phyloP scores from a whole-genome alignment of 2,329 filamentous ascomycete species.

The Pezicula radicicola region DNA sequence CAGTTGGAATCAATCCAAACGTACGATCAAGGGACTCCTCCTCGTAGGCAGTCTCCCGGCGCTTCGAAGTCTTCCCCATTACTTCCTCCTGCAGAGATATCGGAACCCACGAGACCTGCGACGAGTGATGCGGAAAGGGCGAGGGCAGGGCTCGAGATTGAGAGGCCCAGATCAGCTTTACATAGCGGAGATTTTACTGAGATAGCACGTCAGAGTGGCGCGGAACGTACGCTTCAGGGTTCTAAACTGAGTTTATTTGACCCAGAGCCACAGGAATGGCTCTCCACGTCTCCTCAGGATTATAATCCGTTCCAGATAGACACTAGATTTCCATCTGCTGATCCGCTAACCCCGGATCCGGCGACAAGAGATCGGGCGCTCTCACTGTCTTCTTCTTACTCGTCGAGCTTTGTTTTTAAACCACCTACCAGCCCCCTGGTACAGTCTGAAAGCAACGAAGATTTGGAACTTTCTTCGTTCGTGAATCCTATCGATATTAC shows the following conservation, averaged over 20 bases:
- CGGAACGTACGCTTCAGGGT: conserved; percentile 6
- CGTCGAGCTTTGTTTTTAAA: conserved; percentile 79
- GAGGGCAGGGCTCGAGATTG: conserved; percentile 62
- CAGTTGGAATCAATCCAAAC: conserved; percentile 23
- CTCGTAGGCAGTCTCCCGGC: conserved; percentile 16
- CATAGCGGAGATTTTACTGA: conserved; percentile 65
- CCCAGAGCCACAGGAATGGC: conserved; percentile 36
- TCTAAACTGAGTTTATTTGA: conserved; percentile 10
- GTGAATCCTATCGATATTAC: conserved; percentile 49
- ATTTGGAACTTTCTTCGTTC: conserved; percentile 60
- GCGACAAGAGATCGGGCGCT: conserved; percentile 36
- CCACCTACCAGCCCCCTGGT: conserved; percentile 90
- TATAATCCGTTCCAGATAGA: conserved; percentile 46
- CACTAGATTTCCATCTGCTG: conserved; percentile 20
- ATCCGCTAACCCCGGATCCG: conserved; percentile 9
- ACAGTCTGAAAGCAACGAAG: conserved; percentile 81
- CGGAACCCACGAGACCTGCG: conserved; percentile 26
- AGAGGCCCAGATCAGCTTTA: conserved; percentile 75
- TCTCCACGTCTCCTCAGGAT: conserved; percentile 52
- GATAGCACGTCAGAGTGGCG: conserved; percentile 13
- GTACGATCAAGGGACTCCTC: conserved; percentile 19
- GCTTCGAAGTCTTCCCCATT: conserved; percentile 25
- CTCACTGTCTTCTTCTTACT: conserved; percentile 68
- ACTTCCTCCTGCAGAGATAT: conserved; percentile 31
- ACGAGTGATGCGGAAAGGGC: conserved; percentile 39